These are phyloP conservation scores for Paxillus involutus DNA, from an alignment of 768 basidiomycete genomes.

Conservation along the genomic window DNA sequence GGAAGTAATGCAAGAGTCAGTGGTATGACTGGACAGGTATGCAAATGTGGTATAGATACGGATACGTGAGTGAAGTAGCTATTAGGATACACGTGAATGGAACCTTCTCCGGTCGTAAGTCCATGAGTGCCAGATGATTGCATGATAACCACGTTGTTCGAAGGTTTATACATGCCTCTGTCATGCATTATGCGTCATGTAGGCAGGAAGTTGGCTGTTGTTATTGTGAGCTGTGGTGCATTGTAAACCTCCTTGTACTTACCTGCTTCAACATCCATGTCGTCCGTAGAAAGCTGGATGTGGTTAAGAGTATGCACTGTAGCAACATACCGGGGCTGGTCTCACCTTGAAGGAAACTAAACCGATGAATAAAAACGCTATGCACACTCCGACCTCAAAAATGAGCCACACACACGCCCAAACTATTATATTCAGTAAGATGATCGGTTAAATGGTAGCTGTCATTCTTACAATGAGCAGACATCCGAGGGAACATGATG, in stretches of 20 bases:
- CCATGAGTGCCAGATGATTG: slow-evolving; percentile 6
- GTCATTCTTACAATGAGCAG: slow-evolving; percentile 61
- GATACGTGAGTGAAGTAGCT: slow-evolving; percentile 27
- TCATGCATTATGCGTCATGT: slow-evolving; percentile 37
- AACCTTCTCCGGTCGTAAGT: slow-evolving; percentile 19
- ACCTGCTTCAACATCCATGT: slow-evolving; percentile 70
- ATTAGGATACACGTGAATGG: slow-evolving; percentile 21
- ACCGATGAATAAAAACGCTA: slow-evolving; percentile 78
- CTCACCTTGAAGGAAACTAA: slow-evolving; percentile 80
- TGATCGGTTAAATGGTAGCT: neutral
- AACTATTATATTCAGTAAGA: slow-evolving; percentile 40
- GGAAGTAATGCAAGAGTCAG: slow-evolving; percentile 14
- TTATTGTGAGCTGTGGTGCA: slow-evolving; percentile 4
- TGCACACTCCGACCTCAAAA: slow-evolving; percentile 72
- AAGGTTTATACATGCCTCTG: neutral
- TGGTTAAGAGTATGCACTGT: slow-evolving; percentile 2
- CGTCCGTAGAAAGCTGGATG: slow-evolving; percentile 35
- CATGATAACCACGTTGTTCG: neutral
- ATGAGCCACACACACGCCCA: slow-evolving; percentile 88
- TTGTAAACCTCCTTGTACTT: slow-evolving; percentile 22
- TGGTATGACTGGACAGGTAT: slow-evolving; percentile 18
- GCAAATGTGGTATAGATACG: slow-evolving; percentile 32
- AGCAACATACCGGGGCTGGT: neutral
- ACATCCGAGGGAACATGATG: slow-evolving; percentile 66
- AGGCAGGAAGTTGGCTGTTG: slow-evolving; percentile 59